phyloP scores from a whole-genome alignment of 2,329 filamentous ascomycete species.

The Ophiocordyceps australis region DNA sequence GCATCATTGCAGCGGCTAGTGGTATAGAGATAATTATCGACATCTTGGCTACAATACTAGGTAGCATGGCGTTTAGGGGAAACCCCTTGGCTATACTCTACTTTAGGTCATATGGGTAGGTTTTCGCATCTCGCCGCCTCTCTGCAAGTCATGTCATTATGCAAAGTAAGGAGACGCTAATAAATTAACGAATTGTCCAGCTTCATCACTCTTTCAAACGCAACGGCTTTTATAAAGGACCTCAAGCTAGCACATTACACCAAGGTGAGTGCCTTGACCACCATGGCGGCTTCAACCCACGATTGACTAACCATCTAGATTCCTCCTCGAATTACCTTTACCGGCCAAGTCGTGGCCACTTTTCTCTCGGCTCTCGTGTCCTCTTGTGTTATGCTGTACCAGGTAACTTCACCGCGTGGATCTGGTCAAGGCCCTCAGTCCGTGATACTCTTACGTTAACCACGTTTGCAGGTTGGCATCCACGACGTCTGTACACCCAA shows the following conservation, averaged over 20 bases:
- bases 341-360: conserved; percentile 14
- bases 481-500: conserved; percentile 16
- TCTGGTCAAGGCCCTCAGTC: background rate
- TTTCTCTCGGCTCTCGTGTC: conserved; percentile 14
- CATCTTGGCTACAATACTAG: conserved; percentile 27
- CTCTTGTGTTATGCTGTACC: conserved; percentile 17
- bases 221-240: conserved; percentile 15
- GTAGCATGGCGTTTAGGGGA: conserved; percentile 20
- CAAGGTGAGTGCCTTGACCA: conserved; percentile 16
- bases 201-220: conserved; percentile 15
- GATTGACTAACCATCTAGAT: conserved; percentile 5
- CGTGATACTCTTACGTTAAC: too few relatives aligned
- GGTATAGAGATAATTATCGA: conserved; percentile 21
- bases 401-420: conserved; percentile 6
- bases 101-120: conserved; percentile 21
- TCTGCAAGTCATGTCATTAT: too few relatives aligned
- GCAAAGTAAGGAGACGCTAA: too few relatives aligned
- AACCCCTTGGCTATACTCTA: conserved; percentile 27
- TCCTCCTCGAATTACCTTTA: conserved; percentile 16
- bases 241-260: conserved; percentile 23
- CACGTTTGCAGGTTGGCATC: conserved; percentile 8
- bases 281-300: too few relatives aligned
- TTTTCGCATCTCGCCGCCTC: too few relatives aligned
- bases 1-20: conserved; percentile 24
- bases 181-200: too few relatives aligned